Base-by-base conservation (phyloP, 345 rosid species). In the Euphorbia peplus region DNA sequence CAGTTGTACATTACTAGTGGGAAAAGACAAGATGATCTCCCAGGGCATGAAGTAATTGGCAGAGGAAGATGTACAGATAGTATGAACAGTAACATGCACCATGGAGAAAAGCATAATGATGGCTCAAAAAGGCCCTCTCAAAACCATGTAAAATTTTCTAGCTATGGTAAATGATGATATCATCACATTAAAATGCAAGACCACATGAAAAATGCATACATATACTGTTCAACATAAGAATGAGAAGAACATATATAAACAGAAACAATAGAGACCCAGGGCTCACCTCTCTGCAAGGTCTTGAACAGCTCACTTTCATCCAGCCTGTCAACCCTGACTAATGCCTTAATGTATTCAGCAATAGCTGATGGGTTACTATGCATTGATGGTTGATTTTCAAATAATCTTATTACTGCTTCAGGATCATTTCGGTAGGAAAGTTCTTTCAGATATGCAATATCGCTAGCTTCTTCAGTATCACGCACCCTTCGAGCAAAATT, bases 241-340 rank as follows among this genome's bases (percentile, higher is more conserved):
- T 32, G 35, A 35, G 50, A 19, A 66, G 21, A 66, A 19, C 26
- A n/a, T 11, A 3, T 13, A 15, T 1, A 28, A 16, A 44, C 53
- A 46, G 14, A 64, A 47, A 5, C 28, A 48, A 1, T 6, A 16
- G 15, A 54, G 25, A 24, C 16, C 24, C 63, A 25, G 12, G 12
- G 77, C 76, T 44, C 67, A 90, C 97, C 97, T 87, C 90, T 88
- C 76, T 89, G 96, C 80, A 93, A 76, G 54, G 89, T 83, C 82
- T 83, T 89, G 56, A 93, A 75, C 61, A 93, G 75, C 79, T 89
- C 91, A 75, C 96, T 88, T 32, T 84, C 86, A 73, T 93, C 92
- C 44, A 93, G 80, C 86, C 95, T 83, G 77, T 91, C 91, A 71
- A 89, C 95, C 83, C 82, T 91, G 30, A 89, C 96, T 69, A 93